Conservation (phyloP, 139 green algal genomes). For the Picocystis salinarum region DNA sequence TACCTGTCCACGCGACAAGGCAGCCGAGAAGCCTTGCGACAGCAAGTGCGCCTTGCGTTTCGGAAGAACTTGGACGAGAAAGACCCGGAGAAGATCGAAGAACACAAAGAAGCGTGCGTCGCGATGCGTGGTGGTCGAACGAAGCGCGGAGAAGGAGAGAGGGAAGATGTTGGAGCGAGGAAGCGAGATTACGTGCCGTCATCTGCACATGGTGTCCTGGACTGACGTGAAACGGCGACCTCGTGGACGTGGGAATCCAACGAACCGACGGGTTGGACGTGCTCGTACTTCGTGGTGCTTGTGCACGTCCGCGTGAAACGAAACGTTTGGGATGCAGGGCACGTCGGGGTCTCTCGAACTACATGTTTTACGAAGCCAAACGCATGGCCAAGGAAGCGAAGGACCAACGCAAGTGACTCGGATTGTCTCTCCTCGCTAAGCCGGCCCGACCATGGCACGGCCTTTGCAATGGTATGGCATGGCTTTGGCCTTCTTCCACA, state of each 20-base stretch:
- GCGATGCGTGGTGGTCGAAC: background rate
- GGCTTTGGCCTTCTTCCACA: too few relatives aligned
- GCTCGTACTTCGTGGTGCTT: too few relatives aligned
- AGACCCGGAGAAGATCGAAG: constrained; percentile 13
- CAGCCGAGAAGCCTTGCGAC: constrained; percentile 16
- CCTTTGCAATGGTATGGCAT: too few relatives aligned
- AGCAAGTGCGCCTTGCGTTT: constrained; percentile 21
- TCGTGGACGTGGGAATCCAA: too few relatives aligned
- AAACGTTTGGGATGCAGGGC: constrained; percentile 12
- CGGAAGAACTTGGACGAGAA: constrained; percentile 26
- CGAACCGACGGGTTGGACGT: too few relatives aligned
- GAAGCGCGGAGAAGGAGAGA: background rate
- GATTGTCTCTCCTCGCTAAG: too few relatives aligned
- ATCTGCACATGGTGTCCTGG: background rate
- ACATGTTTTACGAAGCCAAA: constrained; percentile 40
- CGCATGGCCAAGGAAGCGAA: constrained; percentile 31
- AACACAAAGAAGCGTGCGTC: background rate
- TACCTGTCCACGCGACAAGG: constrained; percentile 27
- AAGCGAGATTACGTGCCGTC: background rate
- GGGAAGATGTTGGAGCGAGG: background rate
- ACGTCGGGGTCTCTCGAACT: constrained; percentile 33
- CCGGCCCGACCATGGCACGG: too few relatives aligned
- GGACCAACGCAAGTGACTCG: constrained; percentile 14
- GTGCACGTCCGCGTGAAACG: background rate
- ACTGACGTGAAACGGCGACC: background rate